phyloP scores from a whole-genome alignment of 805 yeast species.

The Tetrapisispora pingtungensis region DNA sequence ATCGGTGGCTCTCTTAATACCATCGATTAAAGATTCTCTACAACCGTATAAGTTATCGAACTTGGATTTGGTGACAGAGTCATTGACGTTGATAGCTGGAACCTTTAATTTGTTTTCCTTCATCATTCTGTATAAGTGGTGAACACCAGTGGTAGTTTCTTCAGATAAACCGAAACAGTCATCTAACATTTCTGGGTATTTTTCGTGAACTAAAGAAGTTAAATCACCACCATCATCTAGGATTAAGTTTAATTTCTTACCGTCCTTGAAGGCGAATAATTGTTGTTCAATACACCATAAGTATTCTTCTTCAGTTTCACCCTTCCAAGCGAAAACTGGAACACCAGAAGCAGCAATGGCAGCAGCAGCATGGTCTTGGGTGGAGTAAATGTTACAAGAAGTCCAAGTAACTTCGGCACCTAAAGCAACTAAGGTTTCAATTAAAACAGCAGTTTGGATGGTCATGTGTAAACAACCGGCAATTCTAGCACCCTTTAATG shows the following conservation, averaged over 20 bases:
- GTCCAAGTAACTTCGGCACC: slow-evolving; percentile 99
- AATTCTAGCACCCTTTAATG: slow-evolving; percentile 94
- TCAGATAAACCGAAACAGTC: slow-evolving; percentile 93
- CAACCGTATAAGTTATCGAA: slow-evolving; percentile 99
- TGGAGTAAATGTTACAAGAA: slow-evolving; percentile 97
- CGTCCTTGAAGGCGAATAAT: slow-evolving; percentile 93
- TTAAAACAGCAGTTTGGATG: slow-evolving; percentile 96
- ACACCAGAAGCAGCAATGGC: slow-evolving; percentile 99
- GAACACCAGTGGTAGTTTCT: slow-evolving; percentile 99
- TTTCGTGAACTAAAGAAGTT: slow-evolving; percentile 91
- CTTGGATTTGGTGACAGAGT: slow-evolving; percentile 97
- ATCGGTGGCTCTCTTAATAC: slow-evolving; percentile 99
- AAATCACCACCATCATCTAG: slow-evolving; percentile 99
- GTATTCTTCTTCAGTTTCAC: slow-evolving; percentile 99
- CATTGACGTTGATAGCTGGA: slow-evolving; percentile 98
- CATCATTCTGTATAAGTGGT: slow-evolving; percentile 93
- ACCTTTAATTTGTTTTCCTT: slow-evolving; percentile 83
- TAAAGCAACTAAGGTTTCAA: slow-evolving; percentile 90
- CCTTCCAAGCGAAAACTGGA: slow-evolving; percentile 99
- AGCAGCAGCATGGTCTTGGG: slow-evolving; percentile 99
- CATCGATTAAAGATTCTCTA: slow-evolving; percentile 96
- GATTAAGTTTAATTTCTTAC: slow-evolving; percentile 87
- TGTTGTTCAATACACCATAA: slow-evolving; percentile 99
- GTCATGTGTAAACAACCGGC: slow-evolving; percentile 99
- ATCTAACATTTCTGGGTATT: slow-evolving; percentile 93